phyloP scores from a whole-genome alignment of 129 eudicot genomes.

The Glebionis coronaria region DNA sequence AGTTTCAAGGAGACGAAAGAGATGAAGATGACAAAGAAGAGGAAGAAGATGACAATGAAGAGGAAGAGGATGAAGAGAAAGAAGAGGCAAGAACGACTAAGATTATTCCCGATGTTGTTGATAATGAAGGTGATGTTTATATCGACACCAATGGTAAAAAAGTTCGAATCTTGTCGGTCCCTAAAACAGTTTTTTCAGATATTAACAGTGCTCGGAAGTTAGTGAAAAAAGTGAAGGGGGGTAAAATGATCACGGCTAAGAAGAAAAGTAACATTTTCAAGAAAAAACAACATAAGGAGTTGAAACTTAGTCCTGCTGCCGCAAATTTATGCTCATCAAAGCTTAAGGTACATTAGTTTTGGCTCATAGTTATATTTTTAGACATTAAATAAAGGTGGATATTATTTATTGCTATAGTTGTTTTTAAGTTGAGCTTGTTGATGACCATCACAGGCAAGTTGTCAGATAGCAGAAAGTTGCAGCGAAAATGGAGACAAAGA shows the following conservation, averaged over 20 bases:
- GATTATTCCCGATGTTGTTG: slow-evolving; percentile 31
- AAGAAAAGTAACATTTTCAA: slow-evolving; percentile 12
- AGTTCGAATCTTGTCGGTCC: slow-evolving; percentile 65
- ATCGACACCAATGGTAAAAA: slow-evolving; percentile 79
- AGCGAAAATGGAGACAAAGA: slow-evolving; percentile 17
- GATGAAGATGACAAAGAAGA: slow-evolving; percentile 21
- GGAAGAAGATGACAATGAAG: slow-evolving; percentile 25
- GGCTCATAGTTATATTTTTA: too few species aligned
- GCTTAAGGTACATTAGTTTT: slow-evolving; percentile 42
- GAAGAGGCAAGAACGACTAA: slow-evolving; percentile 24
- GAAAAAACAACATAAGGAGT: slow-evolving; percentile 41
- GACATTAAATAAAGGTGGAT: too few species aligned
- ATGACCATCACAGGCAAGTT: slow-evolving; percentile 30
- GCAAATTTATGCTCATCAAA: slow-evolving; percentile 26
- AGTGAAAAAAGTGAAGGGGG: slow-evolving; percentile 35
- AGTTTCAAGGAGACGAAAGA: slow-evolving; percentile 31
- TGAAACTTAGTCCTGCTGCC: slow-evolving; percentile 30
- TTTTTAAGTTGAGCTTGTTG: too few species aligned
- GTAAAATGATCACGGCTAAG: neutral
- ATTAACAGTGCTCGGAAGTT: slow-evolving; percentile 29
- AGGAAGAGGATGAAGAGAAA: slow-evolving; percentile 25
- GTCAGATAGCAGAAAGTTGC: slow-evolving; percentile 25
- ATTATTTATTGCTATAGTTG: too few species aligned
- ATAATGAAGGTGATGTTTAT: slow-evolving; percentile 68
- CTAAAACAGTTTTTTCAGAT: slow-evolving; percentile 22